Evolutionary conservation across 306 rosid species (phyloP).

Genomic region (Myrica gale): DNA sequence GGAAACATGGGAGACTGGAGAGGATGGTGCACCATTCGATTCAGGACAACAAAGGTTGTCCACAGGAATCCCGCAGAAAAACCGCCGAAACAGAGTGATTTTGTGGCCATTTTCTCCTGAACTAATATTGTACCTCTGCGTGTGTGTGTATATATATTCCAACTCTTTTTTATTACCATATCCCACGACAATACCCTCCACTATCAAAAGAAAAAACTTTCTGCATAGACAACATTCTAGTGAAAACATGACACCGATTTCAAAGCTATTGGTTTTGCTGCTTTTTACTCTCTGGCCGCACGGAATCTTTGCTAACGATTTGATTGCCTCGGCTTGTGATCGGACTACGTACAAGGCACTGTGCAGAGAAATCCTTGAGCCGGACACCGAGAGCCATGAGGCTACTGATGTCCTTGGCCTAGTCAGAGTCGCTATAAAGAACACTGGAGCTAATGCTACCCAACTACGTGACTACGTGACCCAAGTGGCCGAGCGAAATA

Average conservation of each 20-base stretch:
- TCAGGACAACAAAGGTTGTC: too few relatives aligned
- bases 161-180: too few relatives aligned
- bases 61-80: neutral
- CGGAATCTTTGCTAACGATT: neutral
- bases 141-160: too few relatives aligned
- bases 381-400: neutral
- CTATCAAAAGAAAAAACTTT: too few relatives aligned
- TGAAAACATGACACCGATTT: neutral
- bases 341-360: neutral
- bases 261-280: neutral
- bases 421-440: neutral
- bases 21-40: neutral
- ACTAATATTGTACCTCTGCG: too few relatives aligned
- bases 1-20: neutral
- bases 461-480: neutral
- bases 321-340: conserved; percentile 15
- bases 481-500: too few relatives aligned
- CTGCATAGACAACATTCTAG: too few relatives aligned
- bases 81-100: neutral
- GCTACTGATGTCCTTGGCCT: neutral
- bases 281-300: neutral
- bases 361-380: conserved; percentile 2
- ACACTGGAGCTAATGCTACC: neutral
- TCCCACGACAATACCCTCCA: too few relatives aligned
- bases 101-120: neutral